phyloP scores from a whole-genome alignment of 441 rosid species.

The Syzygium malaccense region DNA sequence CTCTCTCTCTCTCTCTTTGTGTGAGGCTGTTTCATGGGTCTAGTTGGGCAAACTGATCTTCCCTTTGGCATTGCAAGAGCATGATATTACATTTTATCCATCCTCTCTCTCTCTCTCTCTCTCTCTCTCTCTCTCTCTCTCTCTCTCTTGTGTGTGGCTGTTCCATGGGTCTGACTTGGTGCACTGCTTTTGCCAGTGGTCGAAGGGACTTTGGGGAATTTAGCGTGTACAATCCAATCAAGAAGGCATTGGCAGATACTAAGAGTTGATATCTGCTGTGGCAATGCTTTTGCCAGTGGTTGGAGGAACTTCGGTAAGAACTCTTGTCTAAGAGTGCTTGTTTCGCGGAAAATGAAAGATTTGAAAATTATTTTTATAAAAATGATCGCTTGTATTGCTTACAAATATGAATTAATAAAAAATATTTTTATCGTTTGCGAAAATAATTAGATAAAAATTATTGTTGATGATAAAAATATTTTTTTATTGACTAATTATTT shows the following conservation, averaged over 20 bases:
- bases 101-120: background rate
- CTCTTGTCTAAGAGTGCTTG: background rate
- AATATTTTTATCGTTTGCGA: no score
- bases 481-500: no score
- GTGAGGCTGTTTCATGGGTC: background rate
- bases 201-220: slow-evolving; percentile 89
- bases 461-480: no score
- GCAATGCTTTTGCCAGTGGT: background rate
- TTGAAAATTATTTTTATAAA: no score
- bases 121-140: background rate
- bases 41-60: background rate
- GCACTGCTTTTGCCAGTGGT: slow-evolving; percentile 59
- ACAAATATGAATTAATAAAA: no score
- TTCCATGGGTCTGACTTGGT: slow-evolving; percentile 42
- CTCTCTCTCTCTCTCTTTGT: background rate
- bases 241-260: slow-evolving; percentile 18
- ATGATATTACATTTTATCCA: background rate
- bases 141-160: background rate
- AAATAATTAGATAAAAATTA: no score
- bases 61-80: background rate
- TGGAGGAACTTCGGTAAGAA: background rate
- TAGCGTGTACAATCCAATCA: slow-evolving; percentile 76
- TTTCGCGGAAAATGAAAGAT: no score
- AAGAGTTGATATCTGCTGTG: background rate
- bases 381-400: no score